Evolutionary conservation across 2,329 filamentous ascomycete species (phyloP), one percentile per base, ranked within the genome.

Genomic region (Leptosphaerulina australis): DNA sequence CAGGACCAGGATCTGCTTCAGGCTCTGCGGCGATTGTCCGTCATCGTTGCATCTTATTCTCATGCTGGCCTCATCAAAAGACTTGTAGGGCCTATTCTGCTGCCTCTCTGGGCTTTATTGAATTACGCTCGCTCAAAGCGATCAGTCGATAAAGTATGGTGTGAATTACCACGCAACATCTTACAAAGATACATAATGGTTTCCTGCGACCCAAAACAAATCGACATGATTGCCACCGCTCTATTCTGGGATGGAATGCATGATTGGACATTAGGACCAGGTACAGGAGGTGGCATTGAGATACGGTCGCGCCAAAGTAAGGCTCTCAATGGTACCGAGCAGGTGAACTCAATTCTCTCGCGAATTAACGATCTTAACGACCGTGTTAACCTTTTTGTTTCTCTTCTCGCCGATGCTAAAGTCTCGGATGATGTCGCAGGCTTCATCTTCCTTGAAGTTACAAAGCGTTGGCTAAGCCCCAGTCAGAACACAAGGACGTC

Each of bases 281-380:
- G 71, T 0, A 64, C 68, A 0, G 69, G 79, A 21, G 79, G 79
- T 4, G 76, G 75, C 0, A 74, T 90, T 14, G 79, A 85, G 31
- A 77, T 85, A 12, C 76, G 77, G 7, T 22, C 33, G 18, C 56
- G 58, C 50, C 51, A 64, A 83, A 82, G 92, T 88, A 81, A 95
- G 86, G 78, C 94, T 84, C 71, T 87, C 87, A 73, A 90, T 87
- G 26, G 26, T 7, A 20, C 34, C 20, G 30, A 93, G 88, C 77
- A 95, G 81, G 58, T 70, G 45, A 49, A 55, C 2, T 51, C 45
- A 7, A 81, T 97, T 87, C 87, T 97, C 91, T 47, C 56, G n/a
- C 62, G 59, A 3, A 67, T 74, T 18, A 56, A 44, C 37, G 53
- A 52, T 9, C 34, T 74, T n/a, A 62, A 68, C n/a, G 52, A 55